Percentiles rank a stretch among this genome's conserved stretches.
Evolutionary conservation across 768 basidiomycete genomes (phyloP).

Genomic region (Sutorius australiensis): DNA sequence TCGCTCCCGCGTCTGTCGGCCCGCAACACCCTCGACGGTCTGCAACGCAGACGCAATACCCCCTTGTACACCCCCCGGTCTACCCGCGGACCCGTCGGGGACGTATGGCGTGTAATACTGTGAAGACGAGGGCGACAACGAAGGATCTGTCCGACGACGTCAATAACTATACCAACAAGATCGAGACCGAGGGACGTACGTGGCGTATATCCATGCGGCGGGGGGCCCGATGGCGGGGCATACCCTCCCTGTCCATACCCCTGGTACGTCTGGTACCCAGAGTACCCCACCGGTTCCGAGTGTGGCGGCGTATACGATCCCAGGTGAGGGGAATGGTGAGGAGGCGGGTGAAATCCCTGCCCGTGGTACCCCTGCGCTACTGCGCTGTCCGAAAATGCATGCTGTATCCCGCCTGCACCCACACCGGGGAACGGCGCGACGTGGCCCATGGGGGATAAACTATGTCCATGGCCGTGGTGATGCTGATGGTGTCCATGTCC

Average conservation of each 20-base stretch:
- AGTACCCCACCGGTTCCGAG: constrained; percentile 1
- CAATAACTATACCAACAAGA: not conserved
- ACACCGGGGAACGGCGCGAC: not conserved
- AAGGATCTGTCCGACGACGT: not conserved
- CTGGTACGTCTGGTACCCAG: not conserved
- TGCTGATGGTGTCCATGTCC: not conserved
- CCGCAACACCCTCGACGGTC: constrained; percentile 56
- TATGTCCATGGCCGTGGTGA: not conserved
- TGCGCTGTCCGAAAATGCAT: not conserved
- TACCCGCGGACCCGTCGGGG: not conserved
- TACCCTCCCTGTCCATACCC: not conserved
- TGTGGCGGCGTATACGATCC: constrained; percentile 6
- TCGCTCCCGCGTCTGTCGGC: constrained; percentile 46
- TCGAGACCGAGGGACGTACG: constrained; percentile 30
- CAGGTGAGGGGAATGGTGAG: not conserved
- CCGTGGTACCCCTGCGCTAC: too few species aligned
- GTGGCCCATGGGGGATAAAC: not conserved
- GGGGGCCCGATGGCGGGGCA: not conserved
- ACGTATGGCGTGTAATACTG: too few species aligned
- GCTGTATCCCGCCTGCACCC: not conserved
- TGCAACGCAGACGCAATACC: constrained; percentile 34
- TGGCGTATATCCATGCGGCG: constrained; percentile 19
- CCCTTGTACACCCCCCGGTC: constrained; percentile 20
- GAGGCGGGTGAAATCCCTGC: too few species aligned
- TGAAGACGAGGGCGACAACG: not conserved